Evolutionary conservation across 208 protist species (phyloP), one percentile per base, ranked within the genome.

Genomic region (Leishmania braziliensis): DNA sequence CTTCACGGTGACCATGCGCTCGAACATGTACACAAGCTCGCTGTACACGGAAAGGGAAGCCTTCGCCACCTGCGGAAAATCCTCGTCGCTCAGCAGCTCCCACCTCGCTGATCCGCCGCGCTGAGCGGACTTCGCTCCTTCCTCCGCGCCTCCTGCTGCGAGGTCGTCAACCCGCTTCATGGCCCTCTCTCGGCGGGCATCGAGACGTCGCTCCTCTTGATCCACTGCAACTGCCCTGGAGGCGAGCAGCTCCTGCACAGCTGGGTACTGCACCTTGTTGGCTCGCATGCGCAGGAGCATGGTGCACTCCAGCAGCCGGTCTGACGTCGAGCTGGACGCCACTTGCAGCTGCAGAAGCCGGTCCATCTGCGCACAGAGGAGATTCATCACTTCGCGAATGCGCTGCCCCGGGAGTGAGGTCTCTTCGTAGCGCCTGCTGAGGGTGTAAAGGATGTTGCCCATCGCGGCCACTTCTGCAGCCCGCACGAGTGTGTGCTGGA

Each of bases 211-310:
- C 48, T 79, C 36, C 75, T 69, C 33, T 14, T 63, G 74, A 39
- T 76, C 68, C 3, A 46, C 10, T 8, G 66, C 80, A 8, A 70
- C 75, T 29, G 68, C 51, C 18, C 89, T 88, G 18, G 86, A 81
- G 65, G 77, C 79, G 69, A 87, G 86, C 65, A 95, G 80, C 48
- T 86, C 83, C 6, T 78, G 66, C 48, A 84, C 87, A 29, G 73
- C 71, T 1, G 84, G 82, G 79, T 91, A 93, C 33, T 76, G 83
- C 48, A 78, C 72, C 26, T 62, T 72, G 18, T 90, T 63, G 12
- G 43, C 66, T 18, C 91, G 86, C 91, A 96, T 95, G 60, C 87
- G 88, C 33, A 96, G 84, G 73, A 96, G 82, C 50, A 96, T 74
- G n/a, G 89, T 93, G 70, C 85, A 71, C 79, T 96, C 91, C 62